Base-by-base conservation (phyloP, 371 early-diverging fungal species). In the Dichotomocladium elegans region DNA sequence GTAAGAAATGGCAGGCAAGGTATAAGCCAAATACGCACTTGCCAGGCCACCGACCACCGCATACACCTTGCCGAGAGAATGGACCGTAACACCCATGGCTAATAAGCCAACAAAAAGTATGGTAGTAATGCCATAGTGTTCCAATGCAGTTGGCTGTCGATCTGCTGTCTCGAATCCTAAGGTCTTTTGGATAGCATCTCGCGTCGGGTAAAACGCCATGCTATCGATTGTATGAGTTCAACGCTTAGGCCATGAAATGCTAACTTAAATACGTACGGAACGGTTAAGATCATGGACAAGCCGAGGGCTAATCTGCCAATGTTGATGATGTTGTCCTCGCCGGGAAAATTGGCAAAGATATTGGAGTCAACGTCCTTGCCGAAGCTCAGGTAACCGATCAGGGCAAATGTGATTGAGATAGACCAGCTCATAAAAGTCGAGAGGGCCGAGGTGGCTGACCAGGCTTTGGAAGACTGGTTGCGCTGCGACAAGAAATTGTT, bases 171-270 rank as follows among this genome's bases (percentile, higher is more conserved):
- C 81, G 41, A 76, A 74, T 10, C 79, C 80, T 0, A 81, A 59
- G 15, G 71, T 31, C 46, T 76, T 81, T 60, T 80, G 82, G 8
- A 79, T 57, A 0, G 80, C 74, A 34, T 75, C 70, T 41, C 83
- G 71, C 37, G 83, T 78, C 26, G 83, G 83, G 45, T 76, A 76
- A 53, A 82, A 80, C 40, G 72, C 73, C 77, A 77, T 77, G 10
- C 74, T 74, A 53, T 50, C 58, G 51, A 37, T 57, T 62, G 35
- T 48, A 57, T 19, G 60, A 57, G 22, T 58, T n/a, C n/a, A n/a
- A n/a, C n/a, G n/a, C n/a, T n/a, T n/a, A n/a, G n/a, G n/a, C n/a
- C n/a, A n/a, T n/a, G n/a, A n/a, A n/a, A n/a, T n/a, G n/a, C n/a
- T n/a, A n/a, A n/a, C n/a, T 61, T 5, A 41, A 15, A 34, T 26